These are phyloP conservation scores for Jacaranda mimosifolia DNA, from an alignment of 257 asterid genomes.

Conservation along the genomic window DNA sequence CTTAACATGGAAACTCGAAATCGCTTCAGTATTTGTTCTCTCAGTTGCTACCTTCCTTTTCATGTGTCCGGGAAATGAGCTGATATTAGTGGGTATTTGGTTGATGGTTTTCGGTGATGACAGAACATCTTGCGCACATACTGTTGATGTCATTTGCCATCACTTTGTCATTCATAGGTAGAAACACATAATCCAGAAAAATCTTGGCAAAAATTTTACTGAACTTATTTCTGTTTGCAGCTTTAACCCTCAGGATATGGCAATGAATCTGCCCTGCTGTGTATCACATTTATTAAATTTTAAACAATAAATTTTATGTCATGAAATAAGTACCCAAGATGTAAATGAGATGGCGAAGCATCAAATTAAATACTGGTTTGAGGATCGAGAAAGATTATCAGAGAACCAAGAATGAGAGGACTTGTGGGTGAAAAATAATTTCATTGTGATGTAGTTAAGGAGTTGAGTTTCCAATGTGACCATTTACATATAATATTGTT, in stretches of 20 bases:
- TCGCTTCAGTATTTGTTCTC: not conserved
- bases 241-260: not conserved
- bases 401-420: no score
- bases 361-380: no score
- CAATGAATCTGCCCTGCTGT: not conserved
- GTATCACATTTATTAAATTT: not conserved
- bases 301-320: not conserved
- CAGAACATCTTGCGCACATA: not conserved
- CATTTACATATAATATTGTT: not conserved
- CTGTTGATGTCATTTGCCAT: not conserved
- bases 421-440: slow-evolving; percentile 1
- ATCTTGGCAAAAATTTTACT: not conserved
- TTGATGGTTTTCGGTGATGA: slow-evolving; percentile 13
- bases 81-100: not conserved
- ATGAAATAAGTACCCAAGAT: not conserved
- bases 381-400: no score
- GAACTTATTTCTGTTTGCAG: not conserved
- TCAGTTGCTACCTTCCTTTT: not conserved
- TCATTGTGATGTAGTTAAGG: not conserved
- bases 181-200: not conserved
- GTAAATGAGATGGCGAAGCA: no score
- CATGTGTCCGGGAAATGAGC: not conserved
- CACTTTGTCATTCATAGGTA: slow-evolving; percentile 12
- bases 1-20: not conserved
- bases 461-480: not conserved